Evolutionary conservation across 495 filamentous ascomycete species (phyloP), one percentile per base, ranked within the genome.

Genomic region (Penicillium arizonense): DNA sequence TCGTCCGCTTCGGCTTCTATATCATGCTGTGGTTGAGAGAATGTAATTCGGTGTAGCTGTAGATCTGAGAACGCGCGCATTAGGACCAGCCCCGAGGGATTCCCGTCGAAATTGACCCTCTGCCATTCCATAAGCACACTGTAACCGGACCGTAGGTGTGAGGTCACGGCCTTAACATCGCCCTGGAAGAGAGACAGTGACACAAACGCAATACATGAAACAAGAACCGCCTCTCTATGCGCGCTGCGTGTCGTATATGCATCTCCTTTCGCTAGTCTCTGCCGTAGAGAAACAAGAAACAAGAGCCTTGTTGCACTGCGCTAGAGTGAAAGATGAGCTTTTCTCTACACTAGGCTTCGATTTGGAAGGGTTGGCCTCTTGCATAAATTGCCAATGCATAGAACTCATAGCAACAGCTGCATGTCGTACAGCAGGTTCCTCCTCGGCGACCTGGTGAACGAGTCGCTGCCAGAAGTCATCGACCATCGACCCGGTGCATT

Each of bases 381-480:
- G 24, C 24, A 26, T 3, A 26, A 26, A 26, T 26, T 26, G 24
- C 24, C 24, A 26, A 26, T 26, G 24, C 24, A 26, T 26, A 26
- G 24, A 26, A 26, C 24, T 26, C 24, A 26, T 26, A 26, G 40
- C 40, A 43, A 43, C 24, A n/a, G 40, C 23, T 43, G 23, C 23
- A 43, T 43, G 40, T 10, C 40, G 40, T 5, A 43, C 23, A 28
- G 40, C 40, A 24, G 40, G 40, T 28, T 43, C 40, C 21, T 43
- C 21, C 40, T 43, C 40, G 40, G 20, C 23, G 12, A 43, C 40
- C 21, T n/a, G 23, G 40, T 43, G 40, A 28, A 43, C 13, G 40
- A 43, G 40, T 14, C 40, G 40, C 40, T 43, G 40, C 40, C 23
- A 43, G 23, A 43, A 43, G 21, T 30, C 23, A 43, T 43, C 23